Evolutionary conservation across 2,329 filamentous ascomycete genomes (phyloP).

Genomic region (Sporothrix euskadiensis): DNA sequence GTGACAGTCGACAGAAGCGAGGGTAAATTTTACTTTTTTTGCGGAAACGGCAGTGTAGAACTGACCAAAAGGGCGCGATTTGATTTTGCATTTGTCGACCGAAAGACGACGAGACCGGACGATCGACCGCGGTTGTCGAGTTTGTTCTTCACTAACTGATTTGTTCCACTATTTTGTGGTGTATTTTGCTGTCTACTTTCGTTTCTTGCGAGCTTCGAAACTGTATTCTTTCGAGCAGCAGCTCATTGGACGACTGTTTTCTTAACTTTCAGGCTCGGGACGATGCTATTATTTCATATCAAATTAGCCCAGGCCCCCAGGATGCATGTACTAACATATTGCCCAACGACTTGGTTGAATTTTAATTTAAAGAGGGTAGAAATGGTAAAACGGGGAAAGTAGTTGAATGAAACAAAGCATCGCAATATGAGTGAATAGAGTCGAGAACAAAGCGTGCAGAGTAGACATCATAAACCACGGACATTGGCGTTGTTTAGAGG

Average conservation of each 20-base stretch:
- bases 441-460: neutral
- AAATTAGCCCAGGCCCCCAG: neutral
- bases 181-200: neutral
- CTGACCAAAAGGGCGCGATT: neutral
- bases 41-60: neutral
- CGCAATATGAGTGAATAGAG: neutral
- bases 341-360: neutral
- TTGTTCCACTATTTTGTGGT: conserved; percentile 16
- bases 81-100: neutral
- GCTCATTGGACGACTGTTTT: neutral
- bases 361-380: neutral
- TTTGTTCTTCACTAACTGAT: conserved; percentile 8
- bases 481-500: neutral
- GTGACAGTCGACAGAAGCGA: neutral
- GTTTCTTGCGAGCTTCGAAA: neutral
- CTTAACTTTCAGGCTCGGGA: neutral
- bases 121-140: neutral
- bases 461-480: neutral
- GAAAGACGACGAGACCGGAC: neutral
- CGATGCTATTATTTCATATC: neutral
- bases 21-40: no score
- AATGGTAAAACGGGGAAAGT: neutral
- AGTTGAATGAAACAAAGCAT: neutral
- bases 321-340: conserved; percentile 7
- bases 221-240: neutral